A percentile compares a stretch with the other conserved stretches of the same genome.
Conservation (phyloP, 2,329 filamentous ascomycete species). For the Colletotrichum sp. region DNA sequence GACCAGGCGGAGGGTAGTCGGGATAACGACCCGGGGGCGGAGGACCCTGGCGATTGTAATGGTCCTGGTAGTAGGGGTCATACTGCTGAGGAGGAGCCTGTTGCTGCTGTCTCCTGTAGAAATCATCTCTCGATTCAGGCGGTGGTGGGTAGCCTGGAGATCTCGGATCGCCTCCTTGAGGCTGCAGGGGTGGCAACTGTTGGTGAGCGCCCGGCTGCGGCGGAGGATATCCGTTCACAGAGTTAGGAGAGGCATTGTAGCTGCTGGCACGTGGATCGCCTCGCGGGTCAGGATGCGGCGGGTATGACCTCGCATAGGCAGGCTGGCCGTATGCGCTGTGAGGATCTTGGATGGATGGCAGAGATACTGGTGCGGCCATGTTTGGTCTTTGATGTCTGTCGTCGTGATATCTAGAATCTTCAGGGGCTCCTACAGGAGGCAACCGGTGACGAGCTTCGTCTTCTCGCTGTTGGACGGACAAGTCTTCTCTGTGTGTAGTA, state of each 20-base stretch:
- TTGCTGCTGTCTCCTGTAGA: constrained; percentile 30
- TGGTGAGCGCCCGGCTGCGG: constrained; percentile 14
- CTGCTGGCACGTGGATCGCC: constrained; percentile 25
- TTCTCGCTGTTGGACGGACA: constrained; percentile 14
- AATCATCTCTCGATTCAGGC: constrained; percentile 29
- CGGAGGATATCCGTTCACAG: constrained; percentile 52
- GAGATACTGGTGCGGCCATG: constrained; percentile 51
- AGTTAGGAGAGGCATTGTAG: constrained; percentile 46
- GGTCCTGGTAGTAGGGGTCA: constrained; percentile 37
- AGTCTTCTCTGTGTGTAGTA: constrained; percentile 19
- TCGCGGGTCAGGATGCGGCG: constrained; percentile 42
- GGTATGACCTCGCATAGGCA: constrained; percentile 40
- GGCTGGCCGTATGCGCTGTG: constrained; percentile 39
- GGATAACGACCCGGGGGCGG: constrained; percentile 34
- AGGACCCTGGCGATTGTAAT: constrained; percentile 37
- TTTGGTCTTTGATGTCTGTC: constrained; percentile 43
- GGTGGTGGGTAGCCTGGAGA: constrained; percentile 20
- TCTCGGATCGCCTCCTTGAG: constrained; percentile 13
- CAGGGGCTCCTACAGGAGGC: constrained; percentile 8
- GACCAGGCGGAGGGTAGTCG: constrained; percentile 33
- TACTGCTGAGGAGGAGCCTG: constrained; percentile 33
- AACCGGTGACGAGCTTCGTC: constrained; percentile 19
- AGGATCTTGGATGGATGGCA: constrained; percentile 56
- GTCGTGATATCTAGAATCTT: constrained; percentile 32
- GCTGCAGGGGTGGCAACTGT: constrained; percentile 21